A percentile compares a stretch with the other conserved stretches of the same genome.
These are phyloP conservation scores for Ceratocystis ficicola DNA, from an alignment of 2,329 filamentous ascomycete species.

Conservation along the genomic window DNA sequence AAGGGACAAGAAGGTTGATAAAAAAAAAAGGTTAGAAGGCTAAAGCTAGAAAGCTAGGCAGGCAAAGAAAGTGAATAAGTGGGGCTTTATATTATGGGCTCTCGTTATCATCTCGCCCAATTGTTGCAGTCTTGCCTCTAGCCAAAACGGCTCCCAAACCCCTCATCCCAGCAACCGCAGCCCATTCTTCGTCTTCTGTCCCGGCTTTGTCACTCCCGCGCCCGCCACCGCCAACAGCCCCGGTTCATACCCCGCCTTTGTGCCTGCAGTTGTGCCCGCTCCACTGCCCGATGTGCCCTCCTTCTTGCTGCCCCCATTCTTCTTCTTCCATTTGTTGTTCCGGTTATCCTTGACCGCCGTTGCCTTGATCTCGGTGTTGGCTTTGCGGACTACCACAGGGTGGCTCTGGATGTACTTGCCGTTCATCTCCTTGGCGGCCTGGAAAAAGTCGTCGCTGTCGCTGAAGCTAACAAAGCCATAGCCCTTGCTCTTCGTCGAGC, in stretches of 20 bases:
- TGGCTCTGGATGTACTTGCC: constrained; percentile 98
- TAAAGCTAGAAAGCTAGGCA: background rate
- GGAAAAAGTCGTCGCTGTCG: constrained; percentile 91
- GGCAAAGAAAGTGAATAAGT: background rate
- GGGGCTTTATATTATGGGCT: background rate
- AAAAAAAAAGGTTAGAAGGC: background rate
- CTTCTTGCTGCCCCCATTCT: constrained; percentile 31
- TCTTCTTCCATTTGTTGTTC: constrained; percentile 26
- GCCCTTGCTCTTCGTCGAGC: constrained; percentile 89
- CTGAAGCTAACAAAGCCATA: constrained; percentile 95
- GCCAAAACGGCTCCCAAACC: no score
- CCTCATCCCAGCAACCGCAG: constrained; percentile 46
- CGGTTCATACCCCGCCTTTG: constrained; percentile 35
- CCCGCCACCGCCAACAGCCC: constrained; percentile 39
- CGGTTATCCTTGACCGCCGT: constrained; percentile 51
- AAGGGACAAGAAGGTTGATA: background rate
- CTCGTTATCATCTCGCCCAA: background rate
- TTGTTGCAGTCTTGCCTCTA: no score
- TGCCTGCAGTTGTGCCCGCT: constrained; percentile 25
- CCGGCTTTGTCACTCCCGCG: constrained; percentile 47
- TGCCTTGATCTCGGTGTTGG: constrained; percentile 82
- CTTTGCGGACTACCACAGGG: constrained; percentile 74
- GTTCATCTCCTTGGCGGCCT: constrained; percentile 94
- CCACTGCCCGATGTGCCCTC: constrained; percentile 27
- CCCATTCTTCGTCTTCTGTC: constrained; percentile 56